Base-by-base conservation (phyloP, 164 flowering plant genomes). In the Macadamia integrifolia region DNA sequence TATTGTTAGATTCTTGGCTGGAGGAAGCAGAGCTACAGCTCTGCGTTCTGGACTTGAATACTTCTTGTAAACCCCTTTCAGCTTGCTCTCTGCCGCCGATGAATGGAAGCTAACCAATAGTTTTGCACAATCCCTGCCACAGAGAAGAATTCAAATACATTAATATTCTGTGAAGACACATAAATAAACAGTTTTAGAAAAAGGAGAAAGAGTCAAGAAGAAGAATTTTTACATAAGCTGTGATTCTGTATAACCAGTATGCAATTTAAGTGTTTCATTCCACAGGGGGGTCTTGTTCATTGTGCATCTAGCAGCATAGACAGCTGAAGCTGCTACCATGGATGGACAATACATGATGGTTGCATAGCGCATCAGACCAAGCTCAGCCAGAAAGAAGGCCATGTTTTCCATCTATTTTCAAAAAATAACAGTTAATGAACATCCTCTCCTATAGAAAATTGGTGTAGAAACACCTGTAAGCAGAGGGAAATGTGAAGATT, bases 281-380 rank as follows among this genome's bases (percentile, higher is more conserved):
- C 99, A 94, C 18, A 66, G 30, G 28, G 95, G 95, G 12, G 11
- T 74, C 73, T 73, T 80, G 75, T 73, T 77, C 10, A 94, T 77
- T 9, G 92, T 85, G 78, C 84, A 79, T 0, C 88, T 78, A 6
- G 99, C 97, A 0, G 87, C 98, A 68, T 87, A 92, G 62, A 92
- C 96, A 6, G 98, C 96, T 15, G 97, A 81, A 61, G 99, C 99
- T 17, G 98, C 91, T 9, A 92, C 72, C 93, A 90, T 80, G 1
- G 99, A 94, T 48, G 96, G 91, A 68, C 82, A 69, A 75, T 75
- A 87, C 61, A 72, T 73, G 4, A 78, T 66, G 40, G 82, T 80
- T 23, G 65, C 81, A 67, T 94, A 94, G n/a, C 89, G 82, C 91
- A 87, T 82, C 74, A 89, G 55, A 0, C 93, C 93, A 52, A 94